Base-by-base conservation (phyloP, 2,329 filamentous ascomycete genomes). In the Neocatenulostroma microsporum region DNA sequence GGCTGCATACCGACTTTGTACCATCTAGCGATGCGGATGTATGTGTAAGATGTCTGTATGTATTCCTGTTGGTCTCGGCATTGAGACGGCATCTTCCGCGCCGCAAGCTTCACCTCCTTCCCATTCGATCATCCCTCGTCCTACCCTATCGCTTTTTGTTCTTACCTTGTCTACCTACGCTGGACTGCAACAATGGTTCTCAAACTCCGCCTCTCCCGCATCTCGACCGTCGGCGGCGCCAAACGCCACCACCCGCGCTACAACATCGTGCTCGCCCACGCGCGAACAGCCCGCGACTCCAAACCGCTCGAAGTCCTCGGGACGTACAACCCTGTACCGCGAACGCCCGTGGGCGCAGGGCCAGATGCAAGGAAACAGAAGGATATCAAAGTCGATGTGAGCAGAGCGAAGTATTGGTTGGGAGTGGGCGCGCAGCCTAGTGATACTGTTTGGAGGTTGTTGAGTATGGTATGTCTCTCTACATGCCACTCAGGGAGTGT, bases 371-470 rank as follows among this genome's bases (percentile, higher is more conserved):
- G 78, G 40, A 74, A 84, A 38, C 85, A 83, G 69, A 98, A 98
- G 65, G 88, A 96, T 50, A 84, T 98, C 58, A 80, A 85, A 55
- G 73, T 98, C 11, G 91, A 98, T 62, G 68, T 75, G 6, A 69
- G 76, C 48, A 73, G 91, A 42, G 84, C 89, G 39, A 81, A 82
- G 62, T 98, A 98, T 68, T 98, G 91, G 91, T 73, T 98, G 23
- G 91, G 91, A 59, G 89, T 96, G 3, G 91, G 91, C 1, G 91
- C 91, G 38, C 91, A 98, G 66, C 91, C 91, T 8, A 88, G 83
- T 45, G 85, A 95, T 50, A 80, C 84, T 3, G 84, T 83, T 23
- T 94, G 88, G 88, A 74, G 85, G 58, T 62, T 96, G 53, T 67
- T 98, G 51, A 76, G 75, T 38, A 82, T 94, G 84, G 85, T 88